A percentile compares a stretch with the other conserved stretches of the same genome.
phyloP scores from a whole-genome alignment of 208 protist species.

The Naegleria lovaniensis region DNA sequence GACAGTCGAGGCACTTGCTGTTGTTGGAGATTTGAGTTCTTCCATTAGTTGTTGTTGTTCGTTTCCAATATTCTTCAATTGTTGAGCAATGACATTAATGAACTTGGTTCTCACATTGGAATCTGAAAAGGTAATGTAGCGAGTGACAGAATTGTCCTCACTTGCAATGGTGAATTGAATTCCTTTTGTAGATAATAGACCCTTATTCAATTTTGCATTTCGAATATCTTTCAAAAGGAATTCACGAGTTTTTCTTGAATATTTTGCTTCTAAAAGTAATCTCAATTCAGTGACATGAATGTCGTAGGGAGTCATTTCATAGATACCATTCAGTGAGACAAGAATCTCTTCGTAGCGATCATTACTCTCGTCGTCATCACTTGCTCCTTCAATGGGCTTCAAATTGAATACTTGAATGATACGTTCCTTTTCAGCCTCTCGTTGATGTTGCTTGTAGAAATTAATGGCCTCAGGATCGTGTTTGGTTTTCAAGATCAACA shows the following conservation, averaged over 20 bases:
- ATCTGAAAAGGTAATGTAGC: neutral
- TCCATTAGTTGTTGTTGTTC: neutral
- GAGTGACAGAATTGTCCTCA: neutral
- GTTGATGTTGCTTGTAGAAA: neutral
- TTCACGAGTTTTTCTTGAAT: neutral
- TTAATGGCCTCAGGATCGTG: neutral
- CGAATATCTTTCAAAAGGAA: neutral
- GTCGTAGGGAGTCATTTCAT: neutral
- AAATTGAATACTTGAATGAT: neutral
- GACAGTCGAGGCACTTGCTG: neutral
- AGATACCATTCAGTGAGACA: neutral
- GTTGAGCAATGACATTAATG: neutral
- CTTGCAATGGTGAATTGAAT: neutral
- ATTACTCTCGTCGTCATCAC: neutral
- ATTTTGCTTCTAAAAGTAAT: neutral
- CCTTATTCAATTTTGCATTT: neutral
- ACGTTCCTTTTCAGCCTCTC: neutral
- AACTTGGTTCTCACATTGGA: neutral
- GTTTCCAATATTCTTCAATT: neutral
- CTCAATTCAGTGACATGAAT: neutral
- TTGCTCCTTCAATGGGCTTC: neutral
- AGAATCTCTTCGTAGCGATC: neutral
- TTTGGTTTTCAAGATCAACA: neutral
- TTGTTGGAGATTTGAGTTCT: neutral
- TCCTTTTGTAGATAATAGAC: neutral